Base-by-base conservation (phyloP, 192 early-diverging fungal genomes). In the Coemansia sp. region DNA sequence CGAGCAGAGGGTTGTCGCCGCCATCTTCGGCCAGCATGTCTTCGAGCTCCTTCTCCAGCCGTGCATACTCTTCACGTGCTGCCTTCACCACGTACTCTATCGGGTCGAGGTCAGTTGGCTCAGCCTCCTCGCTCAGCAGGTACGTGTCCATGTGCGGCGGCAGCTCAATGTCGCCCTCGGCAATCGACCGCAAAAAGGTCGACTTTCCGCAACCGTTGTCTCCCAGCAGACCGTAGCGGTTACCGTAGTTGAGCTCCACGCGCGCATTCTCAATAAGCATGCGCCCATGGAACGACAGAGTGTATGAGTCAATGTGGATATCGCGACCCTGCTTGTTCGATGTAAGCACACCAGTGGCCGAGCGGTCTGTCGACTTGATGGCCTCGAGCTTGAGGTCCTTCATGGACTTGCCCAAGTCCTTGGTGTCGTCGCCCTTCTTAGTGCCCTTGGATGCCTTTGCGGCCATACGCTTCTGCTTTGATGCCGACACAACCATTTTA, bases 91-190 rank as follows among this genome's bases (percentile, higher is more conserved):
- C 96, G 56, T 93, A 93, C 67, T 95, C 84, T 21, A 96, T 84
- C 46, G 95, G 95, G 56, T 93, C 89, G 74, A 89, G 71, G 57
- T 99, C 94, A 38, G 92, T 94, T 11, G 96, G 93, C 60, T 92
- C 90, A 42, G 95, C 96, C 83, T 98, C 95, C 71, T 93, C 86
- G 82, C 95, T 93, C 68, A 99, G 84, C 64, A 99, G 74, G 70
- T 96, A 94, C 63, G 94, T 94, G 87, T 97, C 95, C 73, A 99
- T 98, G 65, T 96, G 93, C 14, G 90, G 89, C 15, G 97, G 97
- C 70, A 99, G 94, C 38, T 91, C 90, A 48, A 92, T 91, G 64
- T 99, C 97, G 71, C 94, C 87, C 49, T 87, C 89, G 60, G 93
- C 92, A 77, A 99, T 86, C 42, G 90, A 92, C 60, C 89, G 85